Conservation (phyloP, 2,329 filamentous ascomycete species). For the Reticulascus tulasneorum region DNA sequence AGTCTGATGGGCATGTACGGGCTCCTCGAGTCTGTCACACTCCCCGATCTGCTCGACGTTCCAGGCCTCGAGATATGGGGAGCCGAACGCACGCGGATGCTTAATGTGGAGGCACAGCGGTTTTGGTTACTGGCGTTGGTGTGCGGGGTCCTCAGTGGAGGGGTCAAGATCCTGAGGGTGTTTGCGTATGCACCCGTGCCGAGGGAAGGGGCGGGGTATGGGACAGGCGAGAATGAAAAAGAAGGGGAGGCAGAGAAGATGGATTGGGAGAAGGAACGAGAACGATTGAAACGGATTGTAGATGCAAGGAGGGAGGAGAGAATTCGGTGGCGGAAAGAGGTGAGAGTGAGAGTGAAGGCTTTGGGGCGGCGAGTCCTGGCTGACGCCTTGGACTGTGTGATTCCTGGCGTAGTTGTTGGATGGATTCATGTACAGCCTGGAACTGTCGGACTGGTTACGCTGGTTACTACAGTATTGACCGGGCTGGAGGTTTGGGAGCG, state of each 20-base stretch:
- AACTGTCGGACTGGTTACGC: conserved; percentile 54
- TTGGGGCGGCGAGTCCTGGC: conserved; percentile 48
- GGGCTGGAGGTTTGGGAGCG: conserved; percentile 58
- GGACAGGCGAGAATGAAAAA: conserved; percentile 17
- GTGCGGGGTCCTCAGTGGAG: conserved; percentile 41
- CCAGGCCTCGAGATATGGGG: conserved; percentile 49
- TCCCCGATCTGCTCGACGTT: conserved; percentile 50
- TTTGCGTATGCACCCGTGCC: conserved; percentile 32
- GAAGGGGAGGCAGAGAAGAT: conserved; percentile 7
- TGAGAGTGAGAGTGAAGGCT: conserved; percentile 22
- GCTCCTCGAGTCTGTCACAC: conserved; percentile 60
- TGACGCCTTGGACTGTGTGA: conserved; percentile 57
- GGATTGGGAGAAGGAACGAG: conserved; percentile 25
- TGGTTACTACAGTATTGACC: conserved; percentile 59
- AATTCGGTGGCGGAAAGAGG: conserved; percentile 23
- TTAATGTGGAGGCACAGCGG: conserved; percentile 59
- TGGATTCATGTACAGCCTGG: conserved; percentile 53
- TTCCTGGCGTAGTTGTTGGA: conserved; percentile 57
- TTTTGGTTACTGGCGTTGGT: conserved; percentile 66
- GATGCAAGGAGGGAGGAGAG: conserved; percentile 28
- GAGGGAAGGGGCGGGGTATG: conserved; percentile 22
- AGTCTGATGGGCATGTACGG: conserved; percentile 64
- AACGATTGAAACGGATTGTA: conserved; percentile 29
- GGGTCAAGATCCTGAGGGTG: conserved; percentile 37
- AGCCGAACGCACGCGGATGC: conserved; percentile 35